A percentile compares a stretch with the other conserved stretches of the same genome.
Conservation (phyloP, 805 yeast species). For the Suhomyces sp. region DNA sequence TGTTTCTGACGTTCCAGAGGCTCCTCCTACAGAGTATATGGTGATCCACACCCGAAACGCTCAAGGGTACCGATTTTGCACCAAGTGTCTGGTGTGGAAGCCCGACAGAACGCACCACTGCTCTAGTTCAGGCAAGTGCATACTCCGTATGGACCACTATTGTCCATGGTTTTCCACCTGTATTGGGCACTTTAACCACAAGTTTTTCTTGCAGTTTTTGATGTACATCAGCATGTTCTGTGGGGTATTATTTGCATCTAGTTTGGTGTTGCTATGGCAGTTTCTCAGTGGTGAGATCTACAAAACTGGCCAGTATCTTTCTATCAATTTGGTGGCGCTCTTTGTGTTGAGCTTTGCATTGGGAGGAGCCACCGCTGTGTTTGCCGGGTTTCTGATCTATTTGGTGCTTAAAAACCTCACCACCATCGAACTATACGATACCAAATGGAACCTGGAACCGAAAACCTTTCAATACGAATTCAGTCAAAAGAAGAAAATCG, state of each 20-base stretch:
- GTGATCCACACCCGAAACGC: conserved; percentile 23
- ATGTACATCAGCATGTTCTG: conserved; percentile 51
- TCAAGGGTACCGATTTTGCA: conserved; percentile 54
- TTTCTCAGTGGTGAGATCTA: conserved; percentile 47
- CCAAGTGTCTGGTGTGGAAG: conserved; percentile 54
- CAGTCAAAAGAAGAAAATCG: conserved; percentile 41
- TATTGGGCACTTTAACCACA: conserved; percentile 78
- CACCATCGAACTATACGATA: conserved; percentile 74
- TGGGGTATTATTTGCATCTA: conserved; percentile 34
- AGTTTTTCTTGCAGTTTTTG: conserved; percentile 74
- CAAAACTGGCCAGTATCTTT: conserved; percentile 37
- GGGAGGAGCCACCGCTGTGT: conserved; percentile 38
- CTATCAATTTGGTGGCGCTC: conserved; percentile 59
- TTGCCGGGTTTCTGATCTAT: conserved; percentile 56
- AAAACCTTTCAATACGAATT: conserved; percentile 32
- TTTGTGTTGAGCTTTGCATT: conserved; percentile 59
- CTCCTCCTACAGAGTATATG: conserved; percentile 36
- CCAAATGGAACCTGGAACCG: conserved; percentile 44
- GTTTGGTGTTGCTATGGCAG: conserved; percentile 42
- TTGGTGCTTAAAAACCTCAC: conserved; percentile 65
- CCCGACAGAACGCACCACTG: conserved; percentile 63
- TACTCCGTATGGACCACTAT: conserved; percentile 57
- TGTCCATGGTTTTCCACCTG: conserved; percentile 93
- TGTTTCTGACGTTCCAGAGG: conserved; percentile 3
- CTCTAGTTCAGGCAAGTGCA: conserved; percentile 45